These are phyloP conservation scores for Batkoa obscura DNA, from an alignment of 371 early-diverging fungal species.

Conservation along the genomic window DNA sequence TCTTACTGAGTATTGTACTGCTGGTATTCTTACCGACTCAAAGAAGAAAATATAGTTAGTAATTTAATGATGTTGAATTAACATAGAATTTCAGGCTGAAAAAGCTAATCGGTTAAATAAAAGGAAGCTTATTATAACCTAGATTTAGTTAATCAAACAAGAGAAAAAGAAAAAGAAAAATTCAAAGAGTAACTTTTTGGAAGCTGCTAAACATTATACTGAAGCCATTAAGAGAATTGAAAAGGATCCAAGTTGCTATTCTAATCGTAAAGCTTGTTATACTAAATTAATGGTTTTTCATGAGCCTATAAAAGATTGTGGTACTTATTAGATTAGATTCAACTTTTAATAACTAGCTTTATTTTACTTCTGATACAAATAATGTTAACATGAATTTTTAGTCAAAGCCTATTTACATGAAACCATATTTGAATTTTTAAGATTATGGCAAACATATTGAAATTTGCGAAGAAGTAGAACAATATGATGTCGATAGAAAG, in stretches of 20 bases:
- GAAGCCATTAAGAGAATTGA: conserved; percentile 94
- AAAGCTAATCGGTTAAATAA: conserved; percentile 54
- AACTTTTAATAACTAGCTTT: conserved; percentile 35
- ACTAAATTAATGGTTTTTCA: conserved; percentile 84
- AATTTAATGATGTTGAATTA: background rate
- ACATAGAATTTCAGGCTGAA: conserved; percentile 23
- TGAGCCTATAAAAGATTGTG: conserved; percentile 91
- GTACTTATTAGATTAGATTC: conserved; percentile 72
- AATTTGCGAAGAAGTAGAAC: conserved; percentile 63
- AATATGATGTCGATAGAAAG: conserved; percentile 66
- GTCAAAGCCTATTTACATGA: conserved; percentile 94
- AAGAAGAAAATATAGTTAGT: conserved; percentile 25
- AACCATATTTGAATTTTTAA: conserved; percentile 66
- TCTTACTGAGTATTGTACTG: conserved; percentile 84
- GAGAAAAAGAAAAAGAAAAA: conserved; percentile 80
- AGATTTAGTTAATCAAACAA: conserved; percentile 68
- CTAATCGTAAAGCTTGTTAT: conserved; percentile 94
- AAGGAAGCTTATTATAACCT: conserved; percentile 75
- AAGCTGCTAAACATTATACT: conserved; percentile 85
- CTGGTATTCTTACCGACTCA: conserved; percentile 78
- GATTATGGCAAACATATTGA: conserved; percentile 73
- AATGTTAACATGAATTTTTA: conserved; percentile 2
- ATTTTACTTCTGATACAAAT: background rate
- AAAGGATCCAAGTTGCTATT: conserved; percentile 71
- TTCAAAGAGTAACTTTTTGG: conserved; percentile 82